Base-by-base conservation (phyloP, 2,329 filamentous ascomycete species). In the Coniochaeta hoffmannii region DNA sequence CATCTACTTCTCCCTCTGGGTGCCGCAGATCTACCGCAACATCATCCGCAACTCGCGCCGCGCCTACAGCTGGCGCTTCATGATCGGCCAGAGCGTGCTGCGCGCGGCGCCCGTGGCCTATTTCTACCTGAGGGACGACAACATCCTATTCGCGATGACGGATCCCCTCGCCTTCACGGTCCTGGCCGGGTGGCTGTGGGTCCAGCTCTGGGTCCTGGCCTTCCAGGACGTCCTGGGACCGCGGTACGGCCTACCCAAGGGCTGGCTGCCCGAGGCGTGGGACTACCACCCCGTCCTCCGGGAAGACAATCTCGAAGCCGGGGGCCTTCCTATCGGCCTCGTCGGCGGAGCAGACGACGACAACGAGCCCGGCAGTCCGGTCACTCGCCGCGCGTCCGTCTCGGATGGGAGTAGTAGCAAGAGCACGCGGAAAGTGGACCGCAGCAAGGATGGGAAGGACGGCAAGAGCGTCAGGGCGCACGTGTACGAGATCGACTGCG, bases 221-320 rank as follows among this genome's bases (percentile, higher is more conserved):
- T 86, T 83, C 41, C 94, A 99, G 74, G 89, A 93, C 61, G 77
- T 96, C 14, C 75, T 97, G 3, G 93, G 94, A 0, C 90, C 93
- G 1, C 79, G 94, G n/a, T 93, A 94, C 73, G 90, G 91, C 55
- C 73, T 97, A 0, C 87, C 86, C 2, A 79, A 82, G 46, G 79
- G 81, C 53, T 87, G 83, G 83, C 74, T 78, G 58, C 81, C 83
- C n/a, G 81, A 85, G 56, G 89, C 88, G 1, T 99, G 96, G 80
- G 93, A 99, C 66, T 99, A 99, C 68, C 93, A 99, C 68, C 93
- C 91, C 0, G 79, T 96, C 2, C 77, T 99, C 22, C 83, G 90
- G 28, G 89, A 91, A 64, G 91, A 96, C 59, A 88, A 86, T 57
- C 71, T 90, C 49, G 89, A 96, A 73, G 84, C 88, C 17, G 90